A percentile compares a stretch with the other conserved stretches of the same genome.
Evolutionary conservation across 2,329 filamentous ascomycete species (phyloP).

Genomic region (Cercospora janseana): DNA sequence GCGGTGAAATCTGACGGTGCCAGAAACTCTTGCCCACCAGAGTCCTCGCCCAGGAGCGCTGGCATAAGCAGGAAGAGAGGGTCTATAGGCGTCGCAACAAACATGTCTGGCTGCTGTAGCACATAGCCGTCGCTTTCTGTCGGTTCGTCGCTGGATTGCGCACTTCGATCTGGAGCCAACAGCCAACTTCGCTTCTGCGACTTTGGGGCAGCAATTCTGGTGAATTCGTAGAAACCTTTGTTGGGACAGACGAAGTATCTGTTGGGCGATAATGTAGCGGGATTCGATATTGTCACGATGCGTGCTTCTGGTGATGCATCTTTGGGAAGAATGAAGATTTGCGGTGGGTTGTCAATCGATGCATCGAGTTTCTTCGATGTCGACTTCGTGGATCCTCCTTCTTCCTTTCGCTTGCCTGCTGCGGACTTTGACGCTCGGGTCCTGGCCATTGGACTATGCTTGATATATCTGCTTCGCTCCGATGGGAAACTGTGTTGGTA

Average conservation of each 20-base stretch:
- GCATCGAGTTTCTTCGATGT: conserved; percentile 35
- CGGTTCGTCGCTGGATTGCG: conserved; percentile 15
- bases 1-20: conserved; percentile 72
- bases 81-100: conserved; percentile 80
- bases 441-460: conserved; percentile 24
- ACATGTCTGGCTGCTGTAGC: conserved; percentile 69
- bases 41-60: conserved; percentile 50
- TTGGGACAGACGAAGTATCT: conserved; percentile 60
- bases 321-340: conserved; percentile 59
- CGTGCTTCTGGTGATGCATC: conserved; percentile 52
- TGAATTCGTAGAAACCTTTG: conserved; percentile 62
- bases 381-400: conserved; percentile 13
- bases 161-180: conserved; percentile 41
- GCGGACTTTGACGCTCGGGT: conserved; percentile 34
- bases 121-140: conserved; percentile 50
- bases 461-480: background rate
- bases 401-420: conserved; percentile 19
- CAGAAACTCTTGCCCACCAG: conserved; percentile 46
- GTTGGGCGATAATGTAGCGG: conserved; percentile 48
- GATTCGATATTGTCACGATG: conserved; percentile 57
- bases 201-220: conserved; percentile 53
- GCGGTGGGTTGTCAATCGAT: conserved; percentile 46
- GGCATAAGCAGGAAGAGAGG: conserved; percentile 80
- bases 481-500: no score
- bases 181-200: conserved; percentile 54